phyloP scores from a whole-genome alignment of 257 asterid genomes.

The Przewalskia tangutica region DNA sequence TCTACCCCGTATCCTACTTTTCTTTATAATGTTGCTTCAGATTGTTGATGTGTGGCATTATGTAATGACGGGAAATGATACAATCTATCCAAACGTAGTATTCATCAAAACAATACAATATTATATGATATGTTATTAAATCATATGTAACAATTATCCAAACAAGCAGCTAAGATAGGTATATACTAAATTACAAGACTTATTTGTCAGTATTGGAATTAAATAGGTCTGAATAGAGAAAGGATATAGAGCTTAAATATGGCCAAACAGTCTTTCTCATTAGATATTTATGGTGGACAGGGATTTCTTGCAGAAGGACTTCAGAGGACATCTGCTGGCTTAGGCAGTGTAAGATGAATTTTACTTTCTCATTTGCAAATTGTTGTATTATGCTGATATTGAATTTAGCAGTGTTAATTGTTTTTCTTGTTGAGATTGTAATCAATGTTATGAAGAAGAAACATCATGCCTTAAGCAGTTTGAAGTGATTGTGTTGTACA shows the following conservation, averaged over 20 bases:
- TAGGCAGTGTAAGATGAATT: conserved; percentile 78
- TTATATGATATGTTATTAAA: too few relatives aligned
- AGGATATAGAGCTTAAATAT: background rate
- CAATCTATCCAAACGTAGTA: too few relatives aligned
- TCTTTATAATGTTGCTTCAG: too few relatives aligned
- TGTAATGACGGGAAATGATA: too few relatives aligned
- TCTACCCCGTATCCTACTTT: too few relatives aligned
- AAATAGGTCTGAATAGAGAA: background rate
- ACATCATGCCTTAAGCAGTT: background rate
- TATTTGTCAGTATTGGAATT: background rate
- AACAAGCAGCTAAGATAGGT: background rate
- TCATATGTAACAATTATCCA: too few relatives aligned
- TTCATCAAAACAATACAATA: too few relatives aligned
- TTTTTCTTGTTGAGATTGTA: background rate
- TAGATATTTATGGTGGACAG: conserved; percentile 35
- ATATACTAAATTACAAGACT: background rate
- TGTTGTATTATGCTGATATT: background rate
- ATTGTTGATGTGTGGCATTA: too few relatives aligned
- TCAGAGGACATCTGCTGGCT: conserved; percentile 93
- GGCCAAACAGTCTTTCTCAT: background rate
- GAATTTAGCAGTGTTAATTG: background rate
- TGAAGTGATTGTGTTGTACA: background rate
- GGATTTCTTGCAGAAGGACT: conserved; percentile 96
- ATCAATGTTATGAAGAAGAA: background rate
- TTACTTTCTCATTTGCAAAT: background rate